phyloP scores from a whole-genome alignment of 352 stramenopile species.

The Phytophthora hybrid region DNA sequence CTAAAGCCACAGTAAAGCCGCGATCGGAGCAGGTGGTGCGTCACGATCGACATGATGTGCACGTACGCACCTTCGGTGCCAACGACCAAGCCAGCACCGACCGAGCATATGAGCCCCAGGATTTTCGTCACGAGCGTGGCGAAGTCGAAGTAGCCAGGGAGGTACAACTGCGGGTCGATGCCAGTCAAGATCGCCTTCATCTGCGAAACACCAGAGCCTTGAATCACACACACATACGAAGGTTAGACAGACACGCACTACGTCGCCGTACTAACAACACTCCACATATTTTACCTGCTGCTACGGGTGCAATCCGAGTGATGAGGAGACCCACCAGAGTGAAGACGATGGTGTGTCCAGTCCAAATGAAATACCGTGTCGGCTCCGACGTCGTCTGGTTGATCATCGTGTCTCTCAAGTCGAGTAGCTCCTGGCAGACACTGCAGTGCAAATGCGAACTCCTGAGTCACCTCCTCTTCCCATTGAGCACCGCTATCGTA shows the following conservation, averaged over 20 bases:
- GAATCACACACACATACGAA: not conserved
- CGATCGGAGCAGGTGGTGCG: slow-evolving; percentile 86
- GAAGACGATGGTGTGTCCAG: slow-evolving; percentile 68
- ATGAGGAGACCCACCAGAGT: slow-evolving; percentile 61
- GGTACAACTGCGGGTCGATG: slow-evolving; percentile 75
- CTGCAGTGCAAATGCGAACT: slow-evolving; percentile 15
- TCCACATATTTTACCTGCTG: slow-evolving; percentile 38
- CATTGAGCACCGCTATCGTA: too few species aligned
- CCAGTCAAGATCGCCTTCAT: slow-evolving; percentile 85
- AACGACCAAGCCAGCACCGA: slow-evolving; percentile 94
- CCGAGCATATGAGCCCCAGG: slow-evolving; percentile 93
- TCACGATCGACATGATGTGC: slow-evolving; percentile 93
- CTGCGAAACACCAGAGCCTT: slow-evolving; percentile 46
- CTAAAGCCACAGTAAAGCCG: slow-evolving; percentile 72
- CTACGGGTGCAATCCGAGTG: slow-evolving; percentile 68
- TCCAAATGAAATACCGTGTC: slow-evolving; percentile 62
- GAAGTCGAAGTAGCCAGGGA: slow-evolving; percentile 77
- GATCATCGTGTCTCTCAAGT: slow-evolving; percentile 50
- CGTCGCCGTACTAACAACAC: not conserved
- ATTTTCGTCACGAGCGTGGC: slow-evolving; percentile 78
- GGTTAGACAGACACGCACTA: not conserved
- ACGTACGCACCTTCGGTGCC: slow-evolving; percentile 99
- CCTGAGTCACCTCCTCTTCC: not conserved
- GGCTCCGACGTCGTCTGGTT: slow-evolving; percentile 37
- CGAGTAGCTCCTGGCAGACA: slow-evolving; percentile 44